Percentiles rank a stretch among this genome's conserved stretches.
These are phyloP conservation scores for Neonectria hederae DNA, from an alignment of 2,329 filamentous ascomycete genomes.

Conservation along the genomic window DNA sequence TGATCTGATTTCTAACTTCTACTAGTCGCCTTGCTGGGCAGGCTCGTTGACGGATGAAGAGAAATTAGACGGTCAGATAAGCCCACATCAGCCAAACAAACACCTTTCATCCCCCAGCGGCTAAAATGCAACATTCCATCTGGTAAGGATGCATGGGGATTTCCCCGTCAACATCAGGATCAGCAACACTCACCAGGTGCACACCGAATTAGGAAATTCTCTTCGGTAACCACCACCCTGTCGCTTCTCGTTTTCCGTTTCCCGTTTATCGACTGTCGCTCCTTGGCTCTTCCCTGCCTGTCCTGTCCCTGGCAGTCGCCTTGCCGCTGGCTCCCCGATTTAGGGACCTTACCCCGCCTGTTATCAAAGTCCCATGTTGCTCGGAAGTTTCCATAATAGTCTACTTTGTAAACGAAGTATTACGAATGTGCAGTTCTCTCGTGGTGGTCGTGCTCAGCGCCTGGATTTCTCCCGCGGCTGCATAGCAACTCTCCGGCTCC, in stretches of 20 bases:
- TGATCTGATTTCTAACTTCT: slow-evolving; percentile 15
- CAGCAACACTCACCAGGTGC: slow-evolving; percentile 15
- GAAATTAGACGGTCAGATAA: slow-evolving; percentile 14
- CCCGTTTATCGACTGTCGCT: background rate
- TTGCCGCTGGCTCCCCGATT: slow-evolving; percentile 11
- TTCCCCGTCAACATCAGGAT: slow-evolving; percentile 10
- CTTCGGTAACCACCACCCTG: slow-evolving; percentile 1
- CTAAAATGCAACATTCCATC: slow-evolving; percentile 13
- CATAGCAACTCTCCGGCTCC: background rate
- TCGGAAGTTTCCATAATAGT: background rate
- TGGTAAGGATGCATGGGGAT: slow-evolving; percentile 2
- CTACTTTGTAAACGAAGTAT: background rate
- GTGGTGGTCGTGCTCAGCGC: background rate
- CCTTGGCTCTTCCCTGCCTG: background rate
- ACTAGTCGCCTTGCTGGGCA: background rate
- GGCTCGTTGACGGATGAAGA: background rate
- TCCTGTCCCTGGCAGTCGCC: background rate
- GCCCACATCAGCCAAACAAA: background rate
- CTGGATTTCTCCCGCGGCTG: background rate
- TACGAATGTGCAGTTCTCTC: slow-evolving; percentile 1
- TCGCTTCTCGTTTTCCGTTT: too few species aligned
- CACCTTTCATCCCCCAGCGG: slow-evolving; percentile 1
- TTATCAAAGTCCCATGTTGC: slow-evolving; percentile 1
- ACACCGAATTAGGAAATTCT: slow-evolving; percentile 5
- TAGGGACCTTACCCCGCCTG: slow-evolving; percentile 13